Conservation (phyloP, 1,139 yeast species). For the Candida tetrigidarum region DNA sequence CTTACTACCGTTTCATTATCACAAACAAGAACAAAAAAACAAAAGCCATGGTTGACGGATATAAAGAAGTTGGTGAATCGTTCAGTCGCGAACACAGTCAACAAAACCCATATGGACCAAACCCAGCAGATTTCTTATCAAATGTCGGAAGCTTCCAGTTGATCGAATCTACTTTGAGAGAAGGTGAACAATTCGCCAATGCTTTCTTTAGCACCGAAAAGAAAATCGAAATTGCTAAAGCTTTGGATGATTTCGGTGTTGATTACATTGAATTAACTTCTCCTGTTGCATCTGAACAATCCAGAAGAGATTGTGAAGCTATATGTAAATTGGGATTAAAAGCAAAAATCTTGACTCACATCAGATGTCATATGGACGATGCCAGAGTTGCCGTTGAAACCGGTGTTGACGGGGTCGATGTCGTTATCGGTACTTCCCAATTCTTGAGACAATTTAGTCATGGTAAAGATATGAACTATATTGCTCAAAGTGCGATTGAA, state of each 20-base stretch:
- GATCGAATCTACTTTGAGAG: constrained; percentile 95
- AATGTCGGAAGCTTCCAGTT: constrained; percentile 89
- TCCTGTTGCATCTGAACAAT: constrained; percentile 97
- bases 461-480: constrained; percentile 99
- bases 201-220: constrained; percentile 95
- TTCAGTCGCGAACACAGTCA: constrained; percentile 9
- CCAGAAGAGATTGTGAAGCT: constrained; percentile 93
- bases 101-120: constrained; percentile 89
- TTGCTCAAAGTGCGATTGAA: constrained; percentile 94
- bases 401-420: constrained; percentile 99
- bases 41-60: constrained; percentile 10
- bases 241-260: constrained; percentile 96
- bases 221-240: constrained; percentile 97
- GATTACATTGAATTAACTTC: constrained; percentile 98
- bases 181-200: constrained; percentile 98
- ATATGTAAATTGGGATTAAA: constrained; percentile 96
- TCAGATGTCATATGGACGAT: constrained; percentile 99
- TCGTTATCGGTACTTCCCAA: constrained; percentile 97
- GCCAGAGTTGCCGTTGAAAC: constrained; percentile 97
- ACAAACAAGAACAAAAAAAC: background rate
- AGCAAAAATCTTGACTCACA: constrained; percentile 91
- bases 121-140: constrained; percentile 90
- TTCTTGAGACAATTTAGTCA: constrained; percentile 94
- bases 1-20: background rate
- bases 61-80: constrained; percentile 14